Conservation (phyloP, 2,329 filamentous ascomycete genomes). For the Leptosphaerulina australis region DNA sequence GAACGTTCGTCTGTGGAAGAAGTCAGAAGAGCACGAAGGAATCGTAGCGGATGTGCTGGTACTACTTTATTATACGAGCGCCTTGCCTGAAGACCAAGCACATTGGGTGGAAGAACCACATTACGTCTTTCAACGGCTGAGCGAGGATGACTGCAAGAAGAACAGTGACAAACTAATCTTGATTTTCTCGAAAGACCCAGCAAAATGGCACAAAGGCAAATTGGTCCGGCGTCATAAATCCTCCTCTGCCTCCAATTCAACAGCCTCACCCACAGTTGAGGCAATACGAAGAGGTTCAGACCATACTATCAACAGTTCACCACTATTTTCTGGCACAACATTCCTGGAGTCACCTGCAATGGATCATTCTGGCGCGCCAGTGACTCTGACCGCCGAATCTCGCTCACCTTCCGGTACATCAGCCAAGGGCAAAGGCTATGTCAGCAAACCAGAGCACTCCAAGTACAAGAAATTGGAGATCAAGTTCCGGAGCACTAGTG, state of each 20-base stretch:
- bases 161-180: slow-evolving; percentile 32
- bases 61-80: slow-evolving; percentile 41
- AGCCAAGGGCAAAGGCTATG: slow-evolving; percentile 1
- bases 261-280: background rate
- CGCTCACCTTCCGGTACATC: slow-evolving; percentile 6
- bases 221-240: slow-evolving; percentile 33
- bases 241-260: slow-evolving; percentile 16
- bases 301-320: slow-evolving; percentile 12
- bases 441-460: slow-evolving; percentile 32
- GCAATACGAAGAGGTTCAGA: slow-evolving; percentile 4
- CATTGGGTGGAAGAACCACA: slow-evolving; percentile 47
- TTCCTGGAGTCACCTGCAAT: slow-evolving; percentile 19
- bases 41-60: slow-evolving; percentile 30
- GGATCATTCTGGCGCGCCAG: slow-evolving; percentile 19
- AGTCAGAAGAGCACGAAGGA: slow-evolving; percentile 27
- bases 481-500: slow-evolving; percentile 34
- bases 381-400: slow-evolving; percentile 18
- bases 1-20: slow-evolving; percentile 39
- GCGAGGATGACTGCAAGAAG: slow-evolving; percentile 32
- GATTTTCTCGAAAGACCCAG: slow-evolving; percentile 38
- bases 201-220: slow-evolving; percentile 35
- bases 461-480: slow-evolving; percentile 39
- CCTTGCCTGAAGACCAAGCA: slow-evolving; percentile 32
- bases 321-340: slow-evolving; percentile 19
- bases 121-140: slow-evolving; percentile 40